Percentiles rank a stretch among this genome's conserved stretches.
Conservation (phyloP, 1,139 yeast genomes). For the Candida sanyaensis region DNA sequence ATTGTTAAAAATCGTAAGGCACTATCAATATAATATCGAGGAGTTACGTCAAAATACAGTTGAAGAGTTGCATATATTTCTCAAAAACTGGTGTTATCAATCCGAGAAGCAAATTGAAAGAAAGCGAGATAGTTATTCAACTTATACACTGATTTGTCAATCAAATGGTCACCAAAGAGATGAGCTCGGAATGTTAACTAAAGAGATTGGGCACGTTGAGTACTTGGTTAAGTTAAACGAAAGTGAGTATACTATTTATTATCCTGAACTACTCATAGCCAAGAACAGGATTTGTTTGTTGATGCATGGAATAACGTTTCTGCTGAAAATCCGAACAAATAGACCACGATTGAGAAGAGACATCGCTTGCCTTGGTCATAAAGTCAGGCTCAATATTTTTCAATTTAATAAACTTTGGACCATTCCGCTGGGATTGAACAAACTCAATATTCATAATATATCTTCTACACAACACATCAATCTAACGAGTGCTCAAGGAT, state of each 20-base stretch:
- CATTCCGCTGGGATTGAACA: neutral
- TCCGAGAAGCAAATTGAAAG: neutral
- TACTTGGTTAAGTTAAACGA: neutral
- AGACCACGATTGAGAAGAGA: neutral
- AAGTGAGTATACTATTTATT: neutral
- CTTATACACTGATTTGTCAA: neutral
- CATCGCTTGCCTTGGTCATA: neutral
- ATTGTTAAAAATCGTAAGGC: neutral
- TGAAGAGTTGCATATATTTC: neutral
- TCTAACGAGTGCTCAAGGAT: neutral
- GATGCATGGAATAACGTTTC: neutral
- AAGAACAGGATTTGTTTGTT: neutral
- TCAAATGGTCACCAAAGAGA: neutral
- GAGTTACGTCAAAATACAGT: neutral
- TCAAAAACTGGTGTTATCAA: neutral
- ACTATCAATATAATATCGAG: neutral
- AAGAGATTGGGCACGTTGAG: neutral
- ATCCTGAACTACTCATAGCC: neutral
- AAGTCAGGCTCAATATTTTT: neutral
- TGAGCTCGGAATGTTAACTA: neutral
- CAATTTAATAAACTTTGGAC: neutral
- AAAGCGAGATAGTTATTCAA: neutral
- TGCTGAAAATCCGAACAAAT: neutral
- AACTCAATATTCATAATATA: neutral
- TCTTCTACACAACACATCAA: neutral